Evolutionary conservation across 768 basidiomycete species (phyloP), one percentile per base, ranked within the genome.

Genomic region (Peribolospora kevripleyi): DNA sequence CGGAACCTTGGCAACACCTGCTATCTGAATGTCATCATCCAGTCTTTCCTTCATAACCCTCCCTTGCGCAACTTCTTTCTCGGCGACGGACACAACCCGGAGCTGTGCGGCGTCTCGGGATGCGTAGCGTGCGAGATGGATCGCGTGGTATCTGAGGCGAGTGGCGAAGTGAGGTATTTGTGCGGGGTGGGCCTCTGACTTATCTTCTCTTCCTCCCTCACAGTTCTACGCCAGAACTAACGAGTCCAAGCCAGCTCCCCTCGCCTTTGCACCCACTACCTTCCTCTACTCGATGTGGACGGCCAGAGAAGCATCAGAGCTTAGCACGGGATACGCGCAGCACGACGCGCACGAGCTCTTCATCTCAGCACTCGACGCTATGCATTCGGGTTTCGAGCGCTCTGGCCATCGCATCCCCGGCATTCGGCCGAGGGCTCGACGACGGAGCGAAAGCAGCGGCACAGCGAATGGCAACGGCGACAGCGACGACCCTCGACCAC

Each of bases 261-360:
- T 71, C 6, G 79, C 86, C 0, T 81, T 78, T 61, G 87, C 84
- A 0, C 90, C 91, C 0, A 76, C 80, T 3, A 77, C 78, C 3
- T 81, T 95, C 64, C 74, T 97, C 6, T 73, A 79, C 10, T 79
- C 82, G 38, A 83, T 81, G 42, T 95, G 88, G 90, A 61, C 55
- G 13, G 57, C 59, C n/a, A 75, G 73, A 58, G 69, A 72, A 4
- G 79, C 81, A 0, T 68, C 80, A 0, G 86, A 91, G 58, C 71
- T 95, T 38, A 77, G 85, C 4, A 25, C 25, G 25, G 90, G 88
- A 2, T 86, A 95, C 63, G 78, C 84, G 0, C 91, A 97, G 65
- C 91, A 91, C 63, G 90, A 95, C 58, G 84, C 86, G 2, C 86
- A 90, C 71, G 81, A 85, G 66, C 82, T 79, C 64, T 83, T 85